Evolutionary conservation across 164 flowering plant genomes (phyloP).

Genomic region (Annona squamosa): DNA sequence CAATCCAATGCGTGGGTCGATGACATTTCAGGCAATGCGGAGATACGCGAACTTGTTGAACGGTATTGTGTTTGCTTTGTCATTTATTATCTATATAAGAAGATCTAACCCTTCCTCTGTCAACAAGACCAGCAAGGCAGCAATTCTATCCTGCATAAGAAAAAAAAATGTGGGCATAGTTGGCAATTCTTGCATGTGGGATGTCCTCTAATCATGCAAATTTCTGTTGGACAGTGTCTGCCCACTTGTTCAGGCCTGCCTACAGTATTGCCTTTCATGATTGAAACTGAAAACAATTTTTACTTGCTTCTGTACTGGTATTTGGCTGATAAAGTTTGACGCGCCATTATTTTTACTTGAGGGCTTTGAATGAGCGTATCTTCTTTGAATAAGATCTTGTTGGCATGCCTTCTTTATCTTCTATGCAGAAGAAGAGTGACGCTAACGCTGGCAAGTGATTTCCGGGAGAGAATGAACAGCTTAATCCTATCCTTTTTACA

Average conservation of each 20-base stretch:
- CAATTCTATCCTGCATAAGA: no score
- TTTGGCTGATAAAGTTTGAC: background rate
- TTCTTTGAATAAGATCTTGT: no score
- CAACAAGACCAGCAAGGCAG: no score
- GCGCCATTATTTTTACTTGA: background rate
- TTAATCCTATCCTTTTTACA: conserved; percentile 33
- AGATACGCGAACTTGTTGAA: conserved; percentile 58
- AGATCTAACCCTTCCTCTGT: no score
- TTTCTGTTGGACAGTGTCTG: no score
- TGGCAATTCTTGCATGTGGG: no score
- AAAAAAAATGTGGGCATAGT: no score
- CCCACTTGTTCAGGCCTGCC: no score
- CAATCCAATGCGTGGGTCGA: conserved; percentile 45
- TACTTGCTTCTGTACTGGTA: background rate
- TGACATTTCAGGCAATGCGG: conserved; percentile 40
- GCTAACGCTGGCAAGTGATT: conserved; percentile 52
- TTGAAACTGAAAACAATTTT: background rate
- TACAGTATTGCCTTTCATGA: no score
- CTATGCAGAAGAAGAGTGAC: conserved; percentile 69
- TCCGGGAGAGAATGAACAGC: conserved; percentile 57
- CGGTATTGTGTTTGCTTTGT: conserved; percentile 32
- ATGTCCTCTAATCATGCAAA: no score
- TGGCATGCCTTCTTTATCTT: background rate
- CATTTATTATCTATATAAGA: no score
- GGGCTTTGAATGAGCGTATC: background rate